Base-by-base conservation (phyloP, 1,139 yeast species). In the Taphrina populina region DNA sequence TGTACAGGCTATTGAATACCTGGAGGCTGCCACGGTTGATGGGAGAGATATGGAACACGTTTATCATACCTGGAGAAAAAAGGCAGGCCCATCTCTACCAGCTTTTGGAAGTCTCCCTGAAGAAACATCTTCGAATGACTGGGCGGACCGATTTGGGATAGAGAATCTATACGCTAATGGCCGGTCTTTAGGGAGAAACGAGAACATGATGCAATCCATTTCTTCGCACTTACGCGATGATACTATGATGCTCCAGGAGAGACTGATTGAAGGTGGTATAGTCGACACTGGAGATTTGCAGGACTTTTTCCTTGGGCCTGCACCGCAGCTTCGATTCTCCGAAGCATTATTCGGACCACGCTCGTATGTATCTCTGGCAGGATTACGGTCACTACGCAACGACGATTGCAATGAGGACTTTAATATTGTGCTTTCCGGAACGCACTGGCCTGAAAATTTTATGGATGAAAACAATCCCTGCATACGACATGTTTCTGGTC, bases 161-260 rank as follows among this genome's bases (percentile, higher is more conserved):
- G 82, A 90, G 0, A 70, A 79, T 0, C 71, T 87, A 3, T 76
- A 88, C 53, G 79, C 81, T 37, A 86, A 92, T 68, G 97, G 97
- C 40, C 75, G 86, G 8, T 65, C 71, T 10, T 67, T 69, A 7
- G 65, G 74, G 32, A 59, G 62, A 17, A 69, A 70, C 32, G 74
- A 72, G 19, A 67, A 69, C 40, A 72, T 80, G 73, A 72, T 79
- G 40, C 68, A 73, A 13, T 67, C 67, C 69, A 68, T 6, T 64
- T 70, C n/a, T 63, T 63, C 1, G 58, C 63, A 8, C 70, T 76
- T 44, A 63, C 66, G 1, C 52, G 62, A 1, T 20, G 73, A 71
- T 37, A 62, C 65, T 4, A 66, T 64, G 3, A 54, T 60, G 11
- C 57, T 73, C 21, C 63, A 63, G 44, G 36, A 58, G 1, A 51